These are phyloP conservation scores for Tephrocybe rancida DNA, from an alignment of 768 basidiomycete species.

Conservation along the genomic window DNA sequence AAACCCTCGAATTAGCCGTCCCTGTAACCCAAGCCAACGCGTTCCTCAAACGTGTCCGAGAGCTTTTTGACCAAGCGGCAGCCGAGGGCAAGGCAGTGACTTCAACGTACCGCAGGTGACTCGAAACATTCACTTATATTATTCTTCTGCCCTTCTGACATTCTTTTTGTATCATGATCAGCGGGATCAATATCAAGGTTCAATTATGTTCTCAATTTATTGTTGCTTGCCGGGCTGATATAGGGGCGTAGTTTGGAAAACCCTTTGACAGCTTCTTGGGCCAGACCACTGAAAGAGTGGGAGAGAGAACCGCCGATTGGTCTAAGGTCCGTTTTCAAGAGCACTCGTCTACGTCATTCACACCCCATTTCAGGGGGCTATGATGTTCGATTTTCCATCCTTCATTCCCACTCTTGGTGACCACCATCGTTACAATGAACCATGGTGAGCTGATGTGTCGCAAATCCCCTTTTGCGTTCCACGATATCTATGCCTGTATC, in stretches of 20 bases:
- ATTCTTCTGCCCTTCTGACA: slow-evolving; percentile 1
- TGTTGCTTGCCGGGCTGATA: background rate
- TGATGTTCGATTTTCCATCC: slow-evolving; percentile 41
- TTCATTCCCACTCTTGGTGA: slow-evolving; percentile 34
- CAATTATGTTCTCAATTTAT: background rate
- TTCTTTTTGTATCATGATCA: background rate
- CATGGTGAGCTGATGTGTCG: slow-evolving; percentile 25
- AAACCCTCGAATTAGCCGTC: slow-evolving; percentile 36
- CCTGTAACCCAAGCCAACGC: slow-evolving; percentile 33
- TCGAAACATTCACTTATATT: background rate
- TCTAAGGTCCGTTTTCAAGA: slow-evolving; percentile 27
- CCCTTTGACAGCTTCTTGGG: slow-evolving; percentile 38
- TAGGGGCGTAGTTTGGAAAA: slow-evolving; percentile 29
- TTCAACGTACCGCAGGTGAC: slow-evolving; percentile 34
- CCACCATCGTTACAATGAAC: slow-evolving; percentile 34
- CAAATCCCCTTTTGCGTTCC: background rate
- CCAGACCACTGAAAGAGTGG: slow-evolving; percentile 33
- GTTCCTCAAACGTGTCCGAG: slow-evolving; percentile 31
- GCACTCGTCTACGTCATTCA: background rate
- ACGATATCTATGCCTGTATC: background rate
- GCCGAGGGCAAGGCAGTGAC: slow-evolving; percentile 37
- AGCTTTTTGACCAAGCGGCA: slow-evolving; percentile 34
- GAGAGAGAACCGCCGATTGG: slow-evolving; percentile 34
- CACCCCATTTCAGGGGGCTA: slow-evolving; percentile 26
- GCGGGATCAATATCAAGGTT: slow-evolving; percentile 38